Evolutionary conservation across 305 asterid species (phyloP).

Genomic region (Rubia peregrina): DNA sequence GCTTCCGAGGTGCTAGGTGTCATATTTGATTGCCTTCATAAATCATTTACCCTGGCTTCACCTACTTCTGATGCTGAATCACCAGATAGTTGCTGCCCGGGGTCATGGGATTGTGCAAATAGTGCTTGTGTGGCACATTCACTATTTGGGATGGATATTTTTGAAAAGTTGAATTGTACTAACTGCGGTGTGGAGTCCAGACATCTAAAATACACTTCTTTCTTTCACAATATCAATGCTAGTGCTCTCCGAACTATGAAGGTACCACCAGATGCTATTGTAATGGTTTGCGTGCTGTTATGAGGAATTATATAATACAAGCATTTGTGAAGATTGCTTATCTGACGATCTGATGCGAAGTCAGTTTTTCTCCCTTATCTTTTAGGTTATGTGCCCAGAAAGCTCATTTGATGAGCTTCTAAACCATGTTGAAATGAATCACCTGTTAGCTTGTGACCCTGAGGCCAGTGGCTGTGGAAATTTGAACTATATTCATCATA

Average conservation of each 20-base stretch:
- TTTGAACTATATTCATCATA: conserved; percentile 74
- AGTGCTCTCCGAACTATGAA: conserved; percentile 87
- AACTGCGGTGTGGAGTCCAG: conserved; percentile 76
- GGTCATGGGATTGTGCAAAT: conserved; percentile 69
- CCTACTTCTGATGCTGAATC: conserved; percentile 44
- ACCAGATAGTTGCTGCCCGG: conserved; percentile 28
- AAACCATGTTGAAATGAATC: conserved; percentile 80
- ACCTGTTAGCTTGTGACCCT: conserved; percentile 85
- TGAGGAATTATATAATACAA: background rate
- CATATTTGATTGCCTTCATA: conserved; percentile 81
- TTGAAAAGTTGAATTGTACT: conserved; percentile 79
- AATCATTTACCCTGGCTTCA: conserved; percentile 48
- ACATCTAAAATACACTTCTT: conserved; percentile 71
- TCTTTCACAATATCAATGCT: conserved; percentile 85
- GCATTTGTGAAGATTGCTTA: background rate
- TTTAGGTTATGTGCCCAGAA: conserved; percentile 71
- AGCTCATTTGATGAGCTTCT: conserved; percentile 74
- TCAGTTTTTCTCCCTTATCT: conserved; percentile 20
- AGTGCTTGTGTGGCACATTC: conserved; percentile 70
- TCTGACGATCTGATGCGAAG: conserved; percentile 10
- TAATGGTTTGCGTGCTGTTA: background rate
- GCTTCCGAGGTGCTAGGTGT: conserved; percentile 88
- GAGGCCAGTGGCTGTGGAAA: conserved; percentile 83
- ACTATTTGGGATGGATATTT: conserved; percentile 79
- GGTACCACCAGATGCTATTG: conserved; percentile 29